Conservation (phyloP, 2,329 filamentous ascomycete species). For the Fusarium beomiforme region DNA sequence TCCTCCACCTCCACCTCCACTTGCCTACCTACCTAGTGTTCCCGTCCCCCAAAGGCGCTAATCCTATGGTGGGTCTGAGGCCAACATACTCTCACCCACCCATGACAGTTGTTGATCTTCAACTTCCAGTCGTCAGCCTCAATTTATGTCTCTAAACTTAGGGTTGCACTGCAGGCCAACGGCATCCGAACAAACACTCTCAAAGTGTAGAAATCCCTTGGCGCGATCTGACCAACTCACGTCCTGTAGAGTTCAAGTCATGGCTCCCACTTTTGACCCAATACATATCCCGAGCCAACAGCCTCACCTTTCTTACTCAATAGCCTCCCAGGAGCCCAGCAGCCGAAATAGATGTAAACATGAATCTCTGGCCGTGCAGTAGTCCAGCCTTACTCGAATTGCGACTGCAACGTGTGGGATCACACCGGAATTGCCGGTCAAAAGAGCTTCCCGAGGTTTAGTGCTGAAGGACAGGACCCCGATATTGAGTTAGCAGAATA, state of each 20-base stretch:
- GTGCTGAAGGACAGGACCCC: not conserved
- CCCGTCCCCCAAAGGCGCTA: not conserved
- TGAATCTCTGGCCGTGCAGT: not conserved
- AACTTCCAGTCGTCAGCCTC: constrained; percentile 21
- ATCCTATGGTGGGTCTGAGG: constrained; percentile 8
- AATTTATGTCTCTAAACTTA: not conserved
- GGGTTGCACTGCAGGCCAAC: constrained; percentile 9
- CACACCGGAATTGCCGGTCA: not conserved
- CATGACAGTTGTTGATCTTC: constrained; percentile 23
- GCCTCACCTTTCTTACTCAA: constrained; percentile 18
- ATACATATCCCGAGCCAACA: not conserved
- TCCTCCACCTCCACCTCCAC: not conserved
- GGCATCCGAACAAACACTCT: not conserved
- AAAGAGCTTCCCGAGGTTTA: not conserved
- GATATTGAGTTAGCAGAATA: not conserved
- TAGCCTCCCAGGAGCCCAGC: not conserved
- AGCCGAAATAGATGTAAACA: not conserved
- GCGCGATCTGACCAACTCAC: not conserved
- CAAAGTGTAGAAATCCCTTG: not conserved
- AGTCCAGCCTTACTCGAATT: not conserved
- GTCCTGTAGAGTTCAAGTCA: not conserved
- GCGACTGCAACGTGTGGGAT: not conserved
- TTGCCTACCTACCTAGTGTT: constrained; percentile 4
- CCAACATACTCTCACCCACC: not conserved
- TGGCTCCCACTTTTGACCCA: not conserved